These are phyloP conservation scores for Aspergillus ustus DNA, from an alignment of 2,329 filamentous ascomycete species.

Conservation along the genomic window DNA sequence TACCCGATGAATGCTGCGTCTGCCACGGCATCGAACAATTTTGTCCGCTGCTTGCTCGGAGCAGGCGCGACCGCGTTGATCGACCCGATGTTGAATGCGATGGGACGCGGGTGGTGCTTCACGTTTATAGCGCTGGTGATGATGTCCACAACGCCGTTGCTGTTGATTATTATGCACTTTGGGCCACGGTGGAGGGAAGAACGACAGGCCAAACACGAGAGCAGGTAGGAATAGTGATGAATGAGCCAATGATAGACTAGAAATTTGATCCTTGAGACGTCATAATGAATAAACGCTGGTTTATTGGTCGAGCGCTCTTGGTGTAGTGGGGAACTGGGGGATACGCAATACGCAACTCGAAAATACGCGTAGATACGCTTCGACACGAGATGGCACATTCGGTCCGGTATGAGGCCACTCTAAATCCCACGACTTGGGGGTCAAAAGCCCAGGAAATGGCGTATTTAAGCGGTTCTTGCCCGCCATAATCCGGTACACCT, in stretches of 20 bases:
- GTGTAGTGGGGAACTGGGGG: neutral
- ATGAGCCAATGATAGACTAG: neutral
- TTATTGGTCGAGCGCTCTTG: neutral
- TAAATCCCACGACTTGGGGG: neutral
- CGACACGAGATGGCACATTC: neutral
- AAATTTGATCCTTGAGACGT: neutral
- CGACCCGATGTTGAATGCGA: constrained; percentile 43
- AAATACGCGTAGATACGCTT: neutral
- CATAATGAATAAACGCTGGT: neutral
- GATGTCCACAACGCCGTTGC: constrained; percentile 7
- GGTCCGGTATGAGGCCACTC: neutral
- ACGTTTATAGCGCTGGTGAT: constrained; percentile 17
- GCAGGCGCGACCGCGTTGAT: constrained; percentile 50
- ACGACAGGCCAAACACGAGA: neutral
- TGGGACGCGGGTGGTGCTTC: constrained; percentile 20
- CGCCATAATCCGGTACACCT: neutral
- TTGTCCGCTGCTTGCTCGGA: constrained; percentile 49
- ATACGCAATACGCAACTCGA: neutral
- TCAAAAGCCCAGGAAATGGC: no score
- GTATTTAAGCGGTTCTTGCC: neutral
- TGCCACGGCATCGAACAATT: constrained; percentile 51
- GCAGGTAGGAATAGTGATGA: neutral
- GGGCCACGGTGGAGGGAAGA: constrained; percentile 14
- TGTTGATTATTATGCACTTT: constrained; percentile 1
- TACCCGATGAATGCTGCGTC: constrained; percentile 48